Percentiles rank a stretch among this genome's conserved stretches.
Conservation (phyloP, 768 basidiomycete genomes). For the Naganishia friedmannii region DNA sequence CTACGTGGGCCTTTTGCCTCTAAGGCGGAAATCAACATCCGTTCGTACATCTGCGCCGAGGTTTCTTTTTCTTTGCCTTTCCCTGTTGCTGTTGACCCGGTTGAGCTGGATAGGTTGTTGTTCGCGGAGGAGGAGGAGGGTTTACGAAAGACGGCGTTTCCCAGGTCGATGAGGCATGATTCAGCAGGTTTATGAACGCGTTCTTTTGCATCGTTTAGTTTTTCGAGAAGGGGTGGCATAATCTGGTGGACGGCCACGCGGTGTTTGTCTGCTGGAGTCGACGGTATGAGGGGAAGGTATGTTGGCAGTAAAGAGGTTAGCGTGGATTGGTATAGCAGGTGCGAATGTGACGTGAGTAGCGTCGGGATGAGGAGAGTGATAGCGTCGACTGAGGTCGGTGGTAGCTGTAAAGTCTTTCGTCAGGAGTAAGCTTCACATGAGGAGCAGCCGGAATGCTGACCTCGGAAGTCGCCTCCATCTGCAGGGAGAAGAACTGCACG, state of each 20-base stretch:
- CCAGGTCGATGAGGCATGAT: constrained; percentile 35
- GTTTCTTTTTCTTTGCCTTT: constrained; percentile 49
- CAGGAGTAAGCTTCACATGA: not conserved
- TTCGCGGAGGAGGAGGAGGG: not conserved
- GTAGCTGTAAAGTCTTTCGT: constrained; percentile 35
- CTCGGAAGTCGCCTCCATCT: constrained; percentile 39
- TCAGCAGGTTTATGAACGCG: constrained; percentile 40
- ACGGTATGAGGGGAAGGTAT: constrained; percentile 39
- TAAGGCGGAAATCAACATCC: constrained; percentile 39
- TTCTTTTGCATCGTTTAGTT: constrained; percentile 49
- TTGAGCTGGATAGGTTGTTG: not conserved
- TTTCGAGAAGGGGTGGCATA: constrained; percentile 45
- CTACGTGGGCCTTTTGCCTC: constrained; percentile 40
- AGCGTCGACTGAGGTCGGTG: constrained; percentile 40
- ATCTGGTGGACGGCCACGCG: constrained; percentile 36
- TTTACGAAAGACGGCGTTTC: constrained; percentile 23
- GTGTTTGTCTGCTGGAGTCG: constrained; percentile 34
- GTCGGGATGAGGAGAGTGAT: constrained; percentile 39
- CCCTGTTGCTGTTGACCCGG: not conserved
- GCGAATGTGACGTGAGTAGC: constrained; percentile 35
- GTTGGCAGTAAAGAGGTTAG: constrained; percentile 43
- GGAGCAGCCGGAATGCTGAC: constrained; percentile 28
- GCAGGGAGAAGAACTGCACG: constrained; percentile 45
- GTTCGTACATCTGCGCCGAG: constrained; percentile 39
- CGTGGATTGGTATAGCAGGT: constrained; percentile 36